Evolutionary conservation across 306 rosid genomes (phyloP).

Genomic region (Rosa lucieae): DNA sequence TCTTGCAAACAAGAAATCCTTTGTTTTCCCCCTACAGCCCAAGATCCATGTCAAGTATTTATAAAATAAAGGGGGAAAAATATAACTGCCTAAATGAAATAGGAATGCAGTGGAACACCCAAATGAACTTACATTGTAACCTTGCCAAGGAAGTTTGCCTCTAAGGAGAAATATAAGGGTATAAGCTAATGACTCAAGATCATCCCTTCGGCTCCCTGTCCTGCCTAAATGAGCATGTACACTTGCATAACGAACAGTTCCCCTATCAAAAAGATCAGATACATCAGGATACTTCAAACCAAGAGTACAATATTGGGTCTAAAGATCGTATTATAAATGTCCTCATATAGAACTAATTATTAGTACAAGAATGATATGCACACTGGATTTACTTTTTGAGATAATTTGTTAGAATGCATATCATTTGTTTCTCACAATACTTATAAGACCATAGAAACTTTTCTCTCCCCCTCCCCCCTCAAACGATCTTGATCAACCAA

Average conservation of each 20-base stretch:
- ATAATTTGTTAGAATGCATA: background rate
- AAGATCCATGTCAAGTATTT: conserved; percentile 3
- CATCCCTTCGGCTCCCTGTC: conserved; percentile 46
- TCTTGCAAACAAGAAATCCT: conserved; percentile 45
- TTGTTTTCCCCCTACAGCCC: conserved; percentile 39
- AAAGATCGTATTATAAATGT: background rate
- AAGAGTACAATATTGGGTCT: background rate
- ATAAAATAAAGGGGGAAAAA: conserved; percentile 2
- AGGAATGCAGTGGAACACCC: background rate
- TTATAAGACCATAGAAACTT: background rate
- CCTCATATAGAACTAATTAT: background rate
- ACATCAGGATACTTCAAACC: conserved; percentile 5
- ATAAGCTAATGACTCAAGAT: conserved; percentile 41
- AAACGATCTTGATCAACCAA: conserved; percentile 13
- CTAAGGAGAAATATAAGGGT: conserved; percentile 38
- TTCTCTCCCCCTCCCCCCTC: background rate
- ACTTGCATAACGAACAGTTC: conserved; percentile 44
- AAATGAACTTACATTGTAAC: conserved; percentile 35
- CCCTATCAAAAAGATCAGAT: conserved; percentile 20
- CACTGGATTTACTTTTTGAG: background rate
- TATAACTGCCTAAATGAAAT: background rate
- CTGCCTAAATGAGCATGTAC: conserved; percentile 46
- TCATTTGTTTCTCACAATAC: background rate
- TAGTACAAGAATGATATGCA: background rate
- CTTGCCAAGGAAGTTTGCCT: conserved; percentile 50